Evolutionary conservation across 805 yeast genomes (phyloP).

Genomic region (Yamadazyma phyllophila): DNA sequence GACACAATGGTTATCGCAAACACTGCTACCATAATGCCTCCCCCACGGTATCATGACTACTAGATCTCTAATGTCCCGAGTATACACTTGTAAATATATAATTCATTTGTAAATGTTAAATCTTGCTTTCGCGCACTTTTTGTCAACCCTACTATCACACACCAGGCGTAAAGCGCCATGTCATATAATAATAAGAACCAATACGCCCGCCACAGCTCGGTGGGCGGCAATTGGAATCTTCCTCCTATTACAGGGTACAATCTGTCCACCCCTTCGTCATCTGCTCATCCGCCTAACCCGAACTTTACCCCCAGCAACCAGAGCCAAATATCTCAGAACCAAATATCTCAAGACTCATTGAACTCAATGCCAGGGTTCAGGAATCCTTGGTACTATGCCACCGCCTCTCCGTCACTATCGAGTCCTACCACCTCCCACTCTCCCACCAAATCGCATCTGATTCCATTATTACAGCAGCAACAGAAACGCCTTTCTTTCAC

Average conservation of each 20-base stretch:
- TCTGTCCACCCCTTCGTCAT: not conserved
- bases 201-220: slow-evolving; percentile 36
- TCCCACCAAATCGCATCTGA: slow-evolving; percentile 27
- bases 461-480: slow-evolving; percentile 28
- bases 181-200: slow-evolving; percentile 26
- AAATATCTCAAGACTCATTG: not conserved
- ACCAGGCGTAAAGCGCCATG: slow-evolving; percentile 17
- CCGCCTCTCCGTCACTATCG: slow-evolving; percentile 13
- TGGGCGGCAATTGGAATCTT: slow-evolving; percentile 38
- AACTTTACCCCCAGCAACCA: not conserved
- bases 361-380: slow-evolving; percentile 28
- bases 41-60: not conserved
- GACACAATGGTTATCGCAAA: no score
- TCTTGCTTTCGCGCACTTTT: slow-evolving; percentile 1
- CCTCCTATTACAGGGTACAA: slow-evolving; percentile 18
- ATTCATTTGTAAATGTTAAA: not conserved
- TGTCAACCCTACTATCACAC: not conserved
- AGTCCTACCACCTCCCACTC: slow-evolving; percentile 20
- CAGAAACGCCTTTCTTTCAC: slow-evolving; percentile 35
- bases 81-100: slow-evolving; percentile 3
- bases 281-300: no score
- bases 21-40: no score
- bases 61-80: not conserved
- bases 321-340: not conserved
- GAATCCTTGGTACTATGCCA: slow-evolving; percentile 43